Conservation (phyloP, 352 stramenopile genomes). For the Thalassiosira ordinaria region DNA sequence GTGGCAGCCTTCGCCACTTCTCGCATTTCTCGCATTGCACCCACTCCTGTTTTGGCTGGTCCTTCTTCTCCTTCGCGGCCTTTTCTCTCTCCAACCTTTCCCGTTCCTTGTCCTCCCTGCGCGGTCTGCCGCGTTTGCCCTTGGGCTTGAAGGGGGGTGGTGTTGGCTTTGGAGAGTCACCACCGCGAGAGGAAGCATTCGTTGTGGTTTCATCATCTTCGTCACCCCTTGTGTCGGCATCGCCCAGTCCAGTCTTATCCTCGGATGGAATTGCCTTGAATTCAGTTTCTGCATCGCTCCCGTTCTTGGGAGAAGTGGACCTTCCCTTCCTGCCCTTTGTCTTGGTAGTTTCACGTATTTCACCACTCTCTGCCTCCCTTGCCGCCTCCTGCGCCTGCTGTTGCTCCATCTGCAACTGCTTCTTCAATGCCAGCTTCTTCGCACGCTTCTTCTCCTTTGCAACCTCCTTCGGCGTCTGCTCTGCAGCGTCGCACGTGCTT, state of each 20-base stretch:
- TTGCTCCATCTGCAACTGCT: constrained; percentile 29
- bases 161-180: constrained; percentile 16
- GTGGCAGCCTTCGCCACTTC: constrained; percentile 79
- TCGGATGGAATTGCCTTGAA: background rate
- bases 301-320: constrained; percentile 20
- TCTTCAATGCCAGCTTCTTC: constrained; percentile 53
- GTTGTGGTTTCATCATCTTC: constrained; percentile 20
- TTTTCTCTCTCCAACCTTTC: constrained; percentile 2
- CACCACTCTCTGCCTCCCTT: constrained; percentile 23
- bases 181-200: background rate
- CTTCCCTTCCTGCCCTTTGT: constrained; percentile 28
- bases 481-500: constrained; percentile 89
- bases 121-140: constrained; percentile 34
- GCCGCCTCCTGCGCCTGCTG: background rate
- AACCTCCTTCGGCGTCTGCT: constrained; percentile 86
- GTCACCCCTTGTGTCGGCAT: constrained; percentile 5
- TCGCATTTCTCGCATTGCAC: constrained; percentile 85
- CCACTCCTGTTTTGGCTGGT: constrained; percentile 76
- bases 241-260: constrained; percentile 9
- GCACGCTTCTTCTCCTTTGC: constrained; percentile 56
- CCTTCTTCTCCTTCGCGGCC: constrained; percentile 15
- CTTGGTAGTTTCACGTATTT: constrained; percentile 37
- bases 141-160: constrained; percentile 16
- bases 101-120: constrained; percentile 39
- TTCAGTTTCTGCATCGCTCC: constrained; percentile 29